These are phyloP conservation scores for Solanum pinnatisectum DNA, from an alignment of 257 asterid species.

Conservation along the genomic window DNA sequence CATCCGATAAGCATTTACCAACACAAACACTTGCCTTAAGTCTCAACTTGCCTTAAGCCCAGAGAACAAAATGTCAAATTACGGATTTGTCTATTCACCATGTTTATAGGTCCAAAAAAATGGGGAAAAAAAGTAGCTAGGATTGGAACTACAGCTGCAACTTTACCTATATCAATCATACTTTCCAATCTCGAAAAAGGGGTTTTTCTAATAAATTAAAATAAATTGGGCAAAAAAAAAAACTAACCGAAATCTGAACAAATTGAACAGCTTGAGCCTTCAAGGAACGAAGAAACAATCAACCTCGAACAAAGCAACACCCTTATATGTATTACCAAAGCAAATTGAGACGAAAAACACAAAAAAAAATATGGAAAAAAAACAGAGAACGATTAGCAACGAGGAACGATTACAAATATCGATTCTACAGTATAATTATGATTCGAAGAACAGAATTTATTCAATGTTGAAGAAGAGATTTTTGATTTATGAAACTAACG, in stretches of 20 bases:
- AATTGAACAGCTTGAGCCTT: conserved; percentile 5
- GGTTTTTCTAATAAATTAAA: neutral
- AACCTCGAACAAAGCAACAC: neutral
- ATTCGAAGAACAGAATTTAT: neutral
- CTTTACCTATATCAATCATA: neutral
- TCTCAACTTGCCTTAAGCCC: neutral
- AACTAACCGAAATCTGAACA: neutral
- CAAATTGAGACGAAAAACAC: neutral
- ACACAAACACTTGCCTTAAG: neutral
- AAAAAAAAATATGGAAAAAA: neutral
- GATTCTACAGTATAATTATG: neutral
- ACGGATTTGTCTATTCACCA: neutral
- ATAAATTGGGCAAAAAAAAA: neutral
- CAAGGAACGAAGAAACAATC: conserved; percentile 1
- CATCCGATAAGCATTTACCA: neutral
- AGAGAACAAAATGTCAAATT: neutral
- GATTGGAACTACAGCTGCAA: neutral
- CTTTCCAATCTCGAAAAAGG: neutral
- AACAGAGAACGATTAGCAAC: neutral
- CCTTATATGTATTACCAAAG: neutral
- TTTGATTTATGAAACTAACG: neutral
- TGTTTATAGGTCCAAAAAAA: neutral
- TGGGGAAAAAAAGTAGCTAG: neutral
- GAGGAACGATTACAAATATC: neutral
- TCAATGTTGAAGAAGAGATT: neutral